Evolutionary conservation across 2,329 filamentous ascomycete genomes (phyloP).

Genomic region (Colletotrichum neosansevieriae): DNA sequence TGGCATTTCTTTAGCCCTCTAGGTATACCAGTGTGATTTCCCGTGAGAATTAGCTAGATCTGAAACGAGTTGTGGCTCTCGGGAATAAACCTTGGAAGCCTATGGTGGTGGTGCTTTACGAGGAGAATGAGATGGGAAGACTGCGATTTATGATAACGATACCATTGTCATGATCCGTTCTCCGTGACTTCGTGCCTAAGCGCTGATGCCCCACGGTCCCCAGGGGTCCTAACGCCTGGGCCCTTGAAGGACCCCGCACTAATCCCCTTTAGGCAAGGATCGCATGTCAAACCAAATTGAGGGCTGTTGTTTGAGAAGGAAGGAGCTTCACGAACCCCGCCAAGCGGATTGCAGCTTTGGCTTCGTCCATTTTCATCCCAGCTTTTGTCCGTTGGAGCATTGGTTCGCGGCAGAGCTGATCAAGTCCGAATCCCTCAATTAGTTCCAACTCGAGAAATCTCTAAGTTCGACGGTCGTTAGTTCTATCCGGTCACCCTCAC

Average conservation of each 20-base stretch:
- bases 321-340: conserved; percentile 37
- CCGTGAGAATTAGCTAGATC: too few species aligned
- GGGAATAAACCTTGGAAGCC: too few species aligned
- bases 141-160: too few species aligned
- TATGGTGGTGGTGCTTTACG: too few species aligned
- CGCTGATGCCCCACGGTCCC: neutral
- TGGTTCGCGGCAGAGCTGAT: neutral
- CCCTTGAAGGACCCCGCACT: conserved; percentile 35
- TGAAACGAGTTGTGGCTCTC: too few species aligned
- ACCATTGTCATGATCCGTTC: too few species aligned
- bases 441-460: neutral
- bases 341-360: conserved; percentile 17
- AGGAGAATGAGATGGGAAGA: too few species aligned
- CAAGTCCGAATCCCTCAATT: neutral
- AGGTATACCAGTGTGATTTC: too few species aligned
- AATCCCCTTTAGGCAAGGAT: conserved; percentile 22
- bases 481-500: neutral
- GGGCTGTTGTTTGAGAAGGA: conserved; percentile 10
- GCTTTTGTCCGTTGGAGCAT: neutral
- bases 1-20: too few species aligned
- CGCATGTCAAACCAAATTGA: conserved; percentile 30
- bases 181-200: too few species aligned
- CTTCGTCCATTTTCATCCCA: conserved; percentile 29
- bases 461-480: neutral
- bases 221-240: conserved; percentile 12